Conservation (phyloP, 139 green algal genomes). For the Coelastrella sp. region DNA sequence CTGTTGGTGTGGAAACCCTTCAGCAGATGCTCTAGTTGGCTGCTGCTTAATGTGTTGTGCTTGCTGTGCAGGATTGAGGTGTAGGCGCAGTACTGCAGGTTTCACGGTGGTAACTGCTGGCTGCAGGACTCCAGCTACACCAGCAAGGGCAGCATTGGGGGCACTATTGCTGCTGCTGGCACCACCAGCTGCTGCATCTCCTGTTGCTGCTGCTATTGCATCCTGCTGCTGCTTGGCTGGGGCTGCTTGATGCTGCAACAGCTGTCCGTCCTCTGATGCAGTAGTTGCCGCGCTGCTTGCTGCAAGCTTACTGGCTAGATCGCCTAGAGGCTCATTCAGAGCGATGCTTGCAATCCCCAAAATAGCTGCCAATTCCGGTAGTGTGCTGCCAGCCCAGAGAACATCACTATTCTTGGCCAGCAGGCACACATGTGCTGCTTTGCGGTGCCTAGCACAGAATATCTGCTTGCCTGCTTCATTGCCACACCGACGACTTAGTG, state of each 20-base stretch:
- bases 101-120: too few relatives aligned
- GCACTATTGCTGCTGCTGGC: not conserved
- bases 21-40: too few relatives aligned
- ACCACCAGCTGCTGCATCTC: not conserved
- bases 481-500: not conserved
- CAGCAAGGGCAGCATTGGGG: not conserved
- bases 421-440: not conserved
- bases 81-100: constrained; percentile 13
- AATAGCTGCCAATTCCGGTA: not conserved
- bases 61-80: not conserved
- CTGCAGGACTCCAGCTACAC: too few relatives aligned
- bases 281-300: not conserved
- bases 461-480: constrained; percentile 24
- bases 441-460: constrained; percentile 2
- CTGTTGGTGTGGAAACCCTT: too few relatives aligned
- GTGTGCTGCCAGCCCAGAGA: not conserved
- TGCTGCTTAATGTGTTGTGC: not conserved
- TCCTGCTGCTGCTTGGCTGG: not conserved
- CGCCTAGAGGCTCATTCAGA: not conserved
- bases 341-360: not conserved
- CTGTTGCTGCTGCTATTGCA: not conserved
- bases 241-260: not conserved
- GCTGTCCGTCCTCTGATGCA: not conserved
- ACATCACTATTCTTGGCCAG: constrained; percentile 1
- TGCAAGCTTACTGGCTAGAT: not conserved